Conservation (phyloP, 2,329 filamentous ascomycete genomes). For the Ceratocystis variospora region DNA sequence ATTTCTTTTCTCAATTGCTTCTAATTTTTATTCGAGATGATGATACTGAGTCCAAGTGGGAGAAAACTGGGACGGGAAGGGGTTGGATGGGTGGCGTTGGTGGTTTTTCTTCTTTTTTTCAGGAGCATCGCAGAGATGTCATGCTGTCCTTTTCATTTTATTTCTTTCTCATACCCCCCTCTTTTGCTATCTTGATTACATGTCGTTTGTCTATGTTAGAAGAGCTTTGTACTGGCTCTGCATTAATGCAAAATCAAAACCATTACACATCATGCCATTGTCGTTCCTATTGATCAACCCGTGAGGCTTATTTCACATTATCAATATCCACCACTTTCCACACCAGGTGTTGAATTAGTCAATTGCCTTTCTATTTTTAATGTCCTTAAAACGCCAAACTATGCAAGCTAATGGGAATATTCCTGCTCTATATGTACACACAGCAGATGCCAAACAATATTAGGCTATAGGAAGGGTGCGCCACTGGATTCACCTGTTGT, state of each 20-base stretch:
- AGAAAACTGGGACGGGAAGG: not conserved
- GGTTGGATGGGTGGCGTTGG: not conserved
- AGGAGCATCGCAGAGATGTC: too few species aligned
- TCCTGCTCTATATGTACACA: conserved; percentile 6
- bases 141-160: not conserved
- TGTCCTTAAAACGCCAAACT: conserved; percentile 12
- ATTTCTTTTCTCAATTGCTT: not conserved
- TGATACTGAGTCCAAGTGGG: not conserved
- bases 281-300: not conserved
- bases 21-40: not conserved
- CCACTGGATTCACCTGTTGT: not conserved
- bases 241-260: not conserved
- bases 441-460: not conserved
- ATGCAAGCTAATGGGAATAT: conserved; percentile 5
- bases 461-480: not conserved
- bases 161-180: conserved; percentile 4
- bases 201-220: not conserved
- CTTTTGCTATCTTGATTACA: not conserved
- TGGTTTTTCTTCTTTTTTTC: not conserved
- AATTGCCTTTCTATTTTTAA: conserved; percentile 9
- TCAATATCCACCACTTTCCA: too few species aligned
- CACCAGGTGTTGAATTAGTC: not conserved
- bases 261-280: not conserved
- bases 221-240: not conserved
- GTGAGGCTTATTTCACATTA: not conserved